Base-by-base conservation (phyloP, 2,329 filamentous ascomycete genomes). In the Arthrinium phaeospermum region DNA sequence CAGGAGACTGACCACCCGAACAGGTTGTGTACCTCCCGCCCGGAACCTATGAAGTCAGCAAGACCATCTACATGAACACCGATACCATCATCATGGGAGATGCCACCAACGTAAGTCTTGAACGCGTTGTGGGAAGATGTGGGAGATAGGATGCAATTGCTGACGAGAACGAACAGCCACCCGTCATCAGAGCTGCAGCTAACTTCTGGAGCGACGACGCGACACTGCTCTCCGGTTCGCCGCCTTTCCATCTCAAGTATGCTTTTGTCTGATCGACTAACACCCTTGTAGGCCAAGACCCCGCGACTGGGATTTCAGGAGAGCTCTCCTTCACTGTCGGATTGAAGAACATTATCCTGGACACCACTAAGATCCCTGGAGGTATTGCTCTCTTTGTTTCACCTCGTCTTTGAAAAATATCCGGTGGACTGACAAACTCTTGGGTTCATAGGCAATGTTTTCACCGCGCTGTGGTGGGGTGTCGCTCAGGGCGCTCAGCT, bases 51-150 rank as follows among this genome's bases (percentile, higher is more conserved):
- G 76, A 78, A 49, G 77, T 86, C 70, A 79, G 76, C 71, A 70
- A 80, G 67, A 85, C 84, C 1, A 82, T 86, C 46, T 69, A 75
- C 5, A 82, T 85, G 81, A 82, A 83, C 71, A 85, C 84, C 0
- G 84, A 85, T 67, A 86, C 84, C 7, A 82, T 86, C 46, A 74
- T 86, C 64, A 85, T 86, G 81, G 84, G 84, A n/a, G 84, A 86
- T 73, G 80, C 84, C 1, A 84, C 81, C 4, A 79, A 85, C 70
- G 81, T 82, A 34, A 77, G 80, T 75, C 45, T 8, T 13, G 14
- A n/a, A 6, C 8, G 16, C 12, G 12, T 41, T 5, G 5, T 1
- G 24, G 61, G 4, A 30, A 4, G 16, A 8, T 1, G 7, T 27
- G 12, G 10, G 8, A 22, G 6, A 16, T 2, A 16, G 0, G 67